Evolutionary conservation across 768 basidiomycete species (phyloP), one percentile per base, ranked within the genome.

Genomic region (Dentipellis fragilis): DNA sequence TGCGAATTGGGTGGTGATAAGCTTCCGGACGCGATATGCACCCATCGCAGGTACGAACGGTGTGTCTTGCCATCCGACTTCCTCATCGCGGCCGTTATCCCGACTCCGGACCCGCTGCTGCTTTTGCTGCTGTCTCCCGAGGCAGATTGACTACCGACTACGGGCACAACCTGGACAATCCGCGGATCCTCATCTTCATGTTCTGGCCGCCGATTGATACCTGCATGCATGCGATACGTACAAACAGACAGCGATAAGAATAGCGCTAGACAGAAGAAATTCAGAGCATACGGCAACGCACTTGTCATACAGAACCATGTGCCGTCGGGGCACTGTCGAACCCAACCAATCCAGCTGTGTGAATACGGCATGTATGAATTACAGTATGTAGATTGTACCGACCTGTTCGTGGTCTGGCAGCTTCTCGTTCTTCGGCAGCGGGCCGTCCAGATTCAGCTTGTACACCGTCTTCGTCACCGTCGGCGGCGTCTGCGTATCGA

Each of bases 381-480:
- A 14, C 40, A 9, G 40, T 19, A 42, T 42, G 8, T 9, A 19
- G 14, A 42, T 19, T 5, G 19, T 16, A 48, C 52, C 39, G 21
- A 70, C 71, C 69, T 71, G 69, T 55, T 66, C 63, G 34, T 64
- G 46, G 49, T 56, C 54, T n/a, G 65, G 58, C 50, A 62, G 46
- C 11, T 46, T 58, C 34, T 55, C 59, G 37, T 64, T 59, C 54
- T 50, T 63, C 49, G 46, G 54, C 37, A 72, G 58, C 34, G 66
- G 58, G 10, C 63, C 69, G 29, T 54, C 48, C 16, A 71, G 57
- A 21, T 60, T 59, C 39, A 69, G 62, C 54, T 52, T 54, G 57
- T 71, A 71, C 42, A 56, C 54, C 21, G 59, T 65, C 55, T 61
- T 68, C 6, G 66, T 69, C 47, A 66, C 49, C 34, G 64, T 68